Conservation (phyloP, 805 yeast genomes). For the Komagataella ulmi region DNA sequence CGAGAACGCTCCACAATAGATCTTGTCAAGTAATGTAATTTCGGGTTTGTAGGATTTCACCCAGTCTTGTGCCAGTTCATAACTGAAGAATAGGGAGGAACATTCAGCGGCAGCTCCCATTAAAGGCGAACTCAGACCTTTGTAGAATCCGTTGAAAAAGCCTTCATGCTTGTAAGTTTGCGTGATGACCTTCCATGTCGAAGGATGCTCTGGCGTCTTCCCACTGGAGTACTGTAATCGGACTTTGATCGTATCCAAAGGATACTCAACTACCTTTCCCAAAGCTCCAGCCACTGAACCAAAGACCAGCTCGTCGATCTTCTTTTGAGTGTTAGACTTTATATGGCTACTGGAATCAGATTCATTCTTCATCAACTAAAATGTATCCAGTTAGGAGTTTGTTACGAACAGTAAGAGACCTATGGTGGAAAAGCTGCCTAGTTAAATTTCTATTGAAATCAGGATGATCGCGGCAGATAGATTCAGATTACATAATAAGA, state of each 20-base stretch:
- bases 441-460: not conserved
- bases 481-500: not conserved
- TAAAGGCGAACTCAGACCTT: conserved; percentile 70
- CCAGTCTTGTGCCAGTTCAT: conserved; percentile 31
- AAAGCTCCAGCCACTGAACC: conserved; percentile 57
- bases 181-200: conserved; percentile 54
- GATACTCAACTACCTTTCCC: conserved; percentile 81
- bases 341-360: not conserved
- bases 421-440: not conserved
- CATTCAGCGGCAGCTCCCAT: conserved; percentile 86
- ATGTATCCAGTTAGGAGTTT: not conserved
- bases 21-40: conserved; percentile 14
- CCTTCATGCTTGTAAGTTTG: conserved; percentile 63
- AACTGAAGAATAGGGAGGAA: conserved; percentile 63
- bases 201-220: conserved; percentile 43
- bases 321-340: conserved; percentile 12
- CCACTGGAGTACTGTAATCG: conserved; percentile 45
- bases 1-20: conserved; percentile 66
- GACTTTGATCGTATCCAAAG: conserved; percentile 88
- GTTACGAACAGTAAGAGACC: not conserved
- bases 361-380: not conserved
- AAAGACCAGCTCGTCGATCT: conserved; percentile 25
- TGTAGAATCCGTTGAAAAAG: conserved; percentile 53
- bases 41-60: conserved; percentile 13
- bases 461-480: not conserved